Evolutionary conservation across 2,329 filamentous ascomycete species (phyloP).

Genomic region (Aspergillus sp.): DNA sequence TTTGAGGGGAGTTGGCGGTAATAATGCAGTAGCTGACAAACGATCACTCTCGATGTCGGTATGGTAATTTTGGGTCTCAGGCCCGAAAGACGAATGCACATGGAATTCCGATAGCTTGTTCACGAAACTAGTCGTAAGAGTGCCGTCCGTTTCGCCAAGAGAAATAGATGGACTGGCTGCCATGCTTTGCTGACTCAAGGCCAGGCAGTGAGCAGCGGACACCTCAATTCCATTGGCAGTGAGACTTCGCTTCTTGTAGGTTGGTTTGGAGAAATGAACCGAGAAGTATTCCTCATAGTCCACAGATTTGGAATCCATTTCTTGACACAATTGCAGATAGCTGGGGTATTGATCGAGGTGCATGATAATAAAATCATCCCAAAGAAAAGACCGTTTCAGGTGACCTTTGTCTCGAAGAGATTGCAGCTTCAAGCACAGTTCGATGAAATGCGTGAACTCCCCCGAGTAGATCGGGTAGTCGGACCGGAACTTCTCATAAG

Average conservation of each 20-base stretch:
- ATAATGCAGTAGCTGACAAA: constrained; percentile 3
- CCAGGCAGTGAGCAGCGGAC: constrained; percentile 19
- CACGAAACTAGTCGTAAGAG: constrained; percentile 22
- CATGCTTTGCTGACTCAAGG: constrained; percentile 2
- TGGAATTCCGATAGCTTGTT: constrained; percentile 18
- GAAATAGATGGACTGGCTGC: constrained; percentile 1
- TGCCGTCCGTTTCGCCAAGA: constrained; percentile 5
- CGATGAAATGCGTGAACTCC: constrained; percentile 31
- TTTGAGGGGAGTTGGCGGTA: constrained; percentile 1
- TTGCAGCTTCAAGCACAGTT: constrained; percentile 32
- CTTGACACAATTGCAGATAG: constrained; percentile 24
- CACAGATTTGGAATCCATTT: constrained; percentile 19
- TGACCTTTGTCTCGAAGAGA: constrained; percentile 22
- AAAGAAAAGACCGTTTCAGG: constrained; percentile 32
- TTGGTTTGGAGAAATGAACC: constrained; percentile 22
- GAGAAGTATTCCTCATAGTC: constrained; percentile 36
- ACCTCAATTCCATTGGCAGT: constrained; percentile 24
- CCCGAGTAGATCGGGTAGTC: constrained; percentile 36
- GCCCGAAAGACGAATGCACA: constrained; percentile 18
- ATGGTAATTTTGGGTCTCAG: constrained; percentile 3
- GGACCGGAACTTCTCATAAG: constrained; percentile 32
- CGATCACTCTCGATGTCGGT: constrained; percentile 10
- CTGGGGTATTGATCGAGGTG: constrained; percentile 31
- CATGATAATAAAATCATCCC: constrained; percentile 43
- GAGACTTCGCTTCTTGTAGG: constrained; percentile 33